phyloP scores from a whole-genome alignment of 331 rosid species.

The Rosa hybrid region DNA sequence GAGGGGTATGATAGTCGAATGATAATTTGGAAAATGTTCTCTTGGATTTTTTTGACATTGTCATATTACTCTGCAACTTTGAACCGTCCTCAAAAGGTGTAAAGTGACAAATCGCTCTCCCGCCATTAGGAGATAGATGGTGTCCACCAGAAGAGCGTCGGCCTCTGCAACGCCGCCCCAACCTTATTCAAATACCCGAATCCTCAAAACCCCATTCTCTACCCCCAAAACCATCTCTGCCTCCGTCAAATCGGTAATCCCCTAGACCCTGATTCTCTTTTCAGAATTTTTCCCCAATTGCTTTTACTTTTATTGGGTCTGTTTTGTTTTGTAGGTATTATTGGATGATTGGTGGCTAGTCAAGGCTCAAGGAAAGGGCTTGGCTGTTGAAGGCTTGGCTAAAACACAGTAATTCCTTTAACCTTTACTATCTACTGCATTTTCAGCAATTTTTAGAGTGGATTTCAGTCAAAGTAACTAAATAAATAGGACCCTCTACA shows the following conservation, averaged over 20 bases:
- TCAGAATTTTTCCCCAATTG: background rate
- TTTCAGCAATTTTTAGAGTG: background rate
- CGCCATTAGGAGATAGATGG: background rate
- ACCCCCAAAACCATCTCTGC: background rate
- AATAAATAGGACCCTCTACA: too few relatives aligned
- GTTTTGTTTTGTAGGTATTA: conserved; percentile 30
- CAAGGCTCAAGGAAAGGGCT: conserved; percentile 42
- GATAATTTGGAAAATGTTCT: too few relatives aligned
- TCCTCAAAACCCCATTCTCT: background rate
- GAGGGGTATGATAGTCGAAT: too few relatives aligned
- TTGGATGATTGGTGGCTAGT: conserved; percentile 78
- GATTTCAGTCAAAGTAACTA: too few relatives aligned
- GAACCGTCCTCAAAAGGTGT: too few relatives aligned
- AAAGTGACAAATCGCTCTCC: background rate
- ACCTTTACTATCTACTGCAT: too few relatives aligned
- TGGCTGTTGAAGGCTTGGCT: conserved; percentile 68
- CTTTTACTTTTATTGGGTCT: background rate
- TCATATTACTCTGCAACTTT: too few relatives aligned
- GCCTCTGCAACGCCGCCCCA: conserved; percentile 3
- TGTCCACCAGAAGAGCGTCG: background rate
- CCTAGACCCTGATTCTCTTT: background rate
- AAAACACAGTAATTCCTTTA: conserved; percentile 36
- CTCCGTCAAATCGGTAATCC: background rate
- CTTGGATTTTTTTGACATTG: too few relatives aligned
- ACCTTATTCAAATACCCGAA: background rate